Base-by-base conservation (phyloP, 2,329 filamentous ascomycete species). In the Helotiales sp. region DNA sequence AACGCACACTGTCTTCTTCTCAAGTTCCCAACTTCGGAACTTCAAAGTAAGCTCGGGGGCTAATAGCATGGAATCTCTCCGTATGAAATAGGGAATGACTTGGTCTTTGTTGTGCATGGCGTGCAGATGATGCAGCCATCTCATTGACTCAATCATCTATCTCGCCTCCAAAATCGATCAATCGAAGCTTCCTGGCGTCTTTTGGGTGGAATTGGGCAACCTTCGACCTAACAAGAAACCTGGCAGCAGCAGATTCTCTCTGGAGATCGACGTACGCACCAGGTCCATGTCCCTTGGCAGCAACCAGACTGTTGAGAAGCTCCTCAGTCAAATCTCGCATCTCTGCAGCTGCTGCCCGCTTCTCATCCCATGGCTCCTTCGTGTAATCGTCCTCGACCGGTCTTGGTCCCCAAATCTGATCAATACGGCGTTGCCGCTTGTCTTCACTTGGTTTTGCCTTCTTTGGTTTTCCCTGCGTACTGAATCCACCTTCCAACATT, bases 151-250 rank as follows among this genome's bases (percentile, higher is more conserved):
- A 87, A 73, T 84, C 83, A 58, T 89, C 87, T 69, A 90, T 74
- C 70, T 89, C 87, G 66, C 85, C 84, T 17, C 87, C 88, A 81
- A 90, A 90, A 76, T 90, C 87, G 55, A 91, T 78, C 55, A 91
- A 77, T 59, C 85, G 83, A 61, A 91, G 77, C 75, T 80, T 83
- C 49, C 81, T 85, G 15, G 88, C 87, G 78, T 91, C 88, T 69
- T 82, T 85, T 2, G 87, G 87, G 72, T 91, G 87, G 71, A 90
- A 89, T 72, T 88, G 85, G 2, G 89, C 89, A 47, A 89, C 87
- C 73, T 89, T 89, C 43, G 87, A 88, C 64, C 88, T 80, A 37
- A 90, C 86, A 24, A 91, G 79, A 72, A 90, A 90, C 69, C 88
- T 83, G 2, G 85, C 86, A 13, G 87, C 86, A 2, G 88, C 87